Conservation (phyloP, 768 basidiomycete species). For the Lentinula lateritia region DNA sequence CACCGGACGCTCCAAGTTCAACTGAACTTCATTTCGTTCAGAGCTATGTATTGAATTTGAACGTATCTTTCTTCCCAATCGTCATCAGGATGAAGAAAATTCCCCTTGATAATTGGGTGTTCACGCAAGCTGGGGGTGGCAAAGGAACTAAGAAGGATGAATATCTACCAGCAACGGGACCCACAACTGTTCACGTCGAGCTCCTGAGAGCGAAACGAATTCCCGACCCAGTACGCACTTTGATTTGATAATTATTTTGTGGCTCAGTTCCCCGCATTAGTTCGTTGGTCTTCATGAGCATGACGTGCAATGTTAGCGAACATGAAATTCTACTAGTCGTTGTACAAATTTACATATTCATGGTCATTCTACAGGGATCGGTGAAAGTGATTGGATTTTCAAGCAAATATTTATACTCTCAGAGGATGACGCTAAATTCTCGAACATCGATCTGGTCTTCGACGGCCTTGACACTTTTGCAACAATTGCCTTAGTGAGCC, state of each 20-base stretch:
- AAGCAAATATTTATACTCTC: constrained; percentile 55
- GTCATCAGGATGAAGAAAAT: neutral
- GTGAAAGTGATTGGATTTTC: constrained; percentile 84
- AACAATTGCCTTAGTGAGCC: constrained; percentile 57
- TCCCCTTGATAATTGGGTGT: constrained; percentile 45
- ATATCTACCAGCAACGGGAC: constrained; percentile 68
- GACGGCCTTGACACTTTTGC: constrained; percentile 92
- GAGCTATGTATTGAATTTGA: neutral
- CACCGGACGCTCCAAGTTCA: neutral
- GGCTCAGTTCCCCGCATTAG: constrained; percentile 26
- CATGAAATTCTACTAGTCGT: neutral
- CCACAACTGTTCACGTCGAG: constrained; percentile 87
- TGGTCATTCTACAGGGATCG: constrained; percentile 58
- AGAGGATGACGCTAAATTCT: constrained; percentile 35
- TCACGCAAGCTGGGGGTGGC: constrained; percentile 62
- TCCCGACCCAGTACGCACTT: constrained; percentile 69
- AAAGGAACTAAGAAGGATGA: constrained; percentile 54
- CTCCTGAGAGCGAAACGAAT: constrained; percentile 68
- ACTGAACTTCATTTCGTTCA: neutral
- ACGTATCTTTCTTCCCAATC: neutral
- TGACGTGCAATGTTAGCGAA: constrained; percentile 78
- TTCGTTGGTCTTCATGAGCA: constrained; percentile 78
- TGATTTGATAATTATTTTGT: neutral
- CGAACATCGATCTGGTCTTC: constrained; percentile 72
- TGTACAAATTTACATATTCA: neutral